Evolutionary conservation across 163 green algal species (phyloP), one percentile per base, ranked within the genome.

Genomic region (Chloroidium sp.): DNA sequence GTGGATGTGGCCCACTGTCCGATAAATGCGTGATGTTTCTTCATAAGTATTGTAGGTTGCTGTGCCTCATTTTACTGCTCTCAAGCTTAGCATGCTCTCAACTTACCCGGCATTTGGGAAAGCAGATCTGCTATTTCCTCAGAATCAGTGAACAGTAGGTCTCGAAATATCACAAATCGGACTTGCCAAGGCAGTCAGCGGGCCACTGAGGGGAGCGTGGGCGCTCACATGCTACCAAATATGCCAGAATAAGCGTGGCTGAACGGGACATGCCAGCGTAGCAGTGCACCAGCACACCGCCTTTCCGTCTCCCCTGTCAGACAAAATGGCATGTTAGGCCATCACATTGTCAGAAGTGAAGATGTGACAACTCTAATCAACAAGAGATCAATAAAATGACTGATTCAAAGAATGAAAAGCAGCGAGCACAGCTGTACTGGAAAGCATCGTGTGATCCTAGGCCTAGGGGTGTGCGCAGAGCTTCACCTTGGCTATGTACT

Each of bases 211-310:
- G 14, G 76, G 76, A 14, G 61, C 2, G 3, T 61, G 13, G 69
- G 68, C 14, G 14, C 64, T 84, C 8, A 79, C 69, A 14, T 76
- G 81, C 69, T 82, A 97, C 94, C 0, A 97, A 88, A 83, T 95
- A 95, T 72, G 92, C 92, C 2, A 92, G 84, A 1, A 89, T 83
- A 62, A 97, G 85, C 0, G 93, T 90, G 36, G 91, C 91, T 8
- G 86, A 93, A 13, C 94, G 90, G 79, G 84, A 92, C 62, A 94
- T 91, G 2, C 94, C 94, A 12, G 94, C 94, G 72, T 90, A 94
- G 83, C 94, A 97, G 84, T 97, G 94, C 62, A 97, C 90, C 67
- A 97, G 87, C 64, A 94, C 89, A n/a, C 85, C 90, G 12, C 85
- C 85, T 36, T 78, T 84, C 76, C 79, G 90, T 85, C 79, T 69